Base-by-base conservation (phyloP, 208 protist genomes). In the Herpetomonas tarakana region DNA sequence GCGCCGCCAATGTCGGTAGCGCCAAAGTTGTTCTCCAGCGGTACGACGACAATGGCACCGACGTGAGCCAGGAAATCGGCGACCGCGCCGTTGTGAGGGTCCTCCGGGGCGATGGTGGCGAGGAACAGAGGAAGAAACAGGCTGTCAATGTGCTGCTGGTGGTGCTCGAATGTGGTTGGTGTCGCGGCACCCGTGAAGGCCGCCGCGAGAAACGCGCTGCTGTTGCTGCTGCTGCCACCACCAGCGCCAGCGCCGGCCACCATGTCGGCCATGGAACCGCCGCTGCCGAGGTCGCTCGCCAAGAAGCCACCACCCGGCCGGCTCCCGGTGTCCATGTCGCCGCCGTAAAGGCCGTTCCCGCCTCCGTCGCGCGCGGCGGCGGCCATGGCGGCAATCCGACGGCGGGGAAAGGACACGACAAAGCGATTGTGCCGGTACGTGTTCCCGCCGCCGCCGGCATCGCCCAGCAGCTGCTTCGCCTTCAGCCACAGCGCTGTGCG, bases 71-170 rank as follows among this genome's bases (percentile, higher is more conserved):
- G 80, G 57, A 99, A 94, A 18, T 81, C 55, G 22, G 96, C 83
- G 4, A 99, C 61, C 24, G 97, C 81, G 4, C 97, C 83, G 60
- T 86, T 87, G 41, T 88, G 89, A 4, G 81, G 74, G 30, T 91
- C 89, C 25, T 81, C 72, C 1, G 98, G 98, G 25, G 98, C 79
- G 19, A 94, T 56, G 18, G 98, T 98, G 0, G 96, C 98, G 59
- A 98, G 88, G 55, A 99, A 99, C 6, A 99, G 88, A 0, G 98
- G 99, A 6, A 89, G 65, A 68, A 99, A 99, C 19, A 99, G 58
- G 72, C 96, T 97, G 44, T 98, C 81, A 1, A 99, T 61, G 49
- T 99, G 81, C 61, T 99, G 85, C 60, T 98, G 75, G 51, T 99
- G 98, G 57, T 74, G 93, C 29, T 91, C 87, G 39, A 97, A 84